Evolutionary conservation across 2,329 filamentous ascomycete species (phyloP).

Genomic region (Colletotrichum salicis): DNA sequence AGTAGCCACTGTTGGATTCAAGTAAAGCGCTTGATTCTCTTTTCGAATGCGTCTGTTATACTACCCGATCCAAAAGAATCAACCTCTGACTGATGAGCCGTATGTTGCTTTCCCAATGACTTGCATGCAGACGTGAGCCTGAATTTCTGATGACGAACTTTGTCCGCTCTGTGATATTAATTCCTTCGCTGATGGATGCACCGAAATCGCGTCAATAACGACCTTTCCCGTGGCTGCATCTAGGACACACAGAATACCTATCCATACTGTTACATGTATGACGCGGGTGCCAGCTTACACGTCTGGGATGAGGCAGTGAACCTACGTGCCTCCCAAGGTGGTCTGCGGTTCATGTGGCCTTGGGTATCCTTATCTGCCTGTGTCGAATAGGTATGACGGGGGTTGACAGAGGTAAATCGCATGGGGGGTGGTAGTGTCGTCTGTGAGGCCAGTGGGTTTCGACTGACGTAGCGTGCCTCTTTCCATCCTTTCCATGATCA

Average conservation of each 20-base stretch:
- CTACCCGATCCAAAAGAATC: background rate
- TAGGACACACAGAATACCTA: background rate
- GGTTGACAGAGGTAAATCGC: background rate
- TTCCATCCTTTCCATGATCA: constrained; percentile 1
- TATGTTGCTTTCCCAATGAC: background rate
- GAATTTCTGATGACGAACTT: constrained; percentile 20
- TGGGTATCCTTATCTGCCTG: constrained; percentile 10
- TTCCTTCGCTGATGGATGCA: constrained; percentile 9
- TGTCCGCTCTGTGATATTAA: constrained; percentile 20
- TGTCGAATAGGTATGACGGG: background rate
- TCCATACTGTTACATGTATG: constrained; percentile 32
- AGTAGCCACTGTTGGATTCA: background rate
- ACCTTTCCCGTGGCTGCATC: constrained; percentile 3
- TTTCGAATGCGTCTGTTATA: background rate
- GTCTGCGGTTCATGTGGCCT: constrained; percentile 14
- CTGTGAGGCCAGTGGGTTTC: constrained; percentile 16
- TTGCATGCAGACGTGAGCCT: constrained; percentile 25
- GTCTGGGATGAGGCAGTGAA: background rate
- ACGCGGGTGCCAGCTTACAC: constrained; percentile 28
- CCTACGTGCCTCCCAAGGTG: background rate
- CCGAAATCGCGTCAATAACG: constrained; percentile 18
- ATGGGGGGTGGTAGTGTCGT: constrained; percentile 14
- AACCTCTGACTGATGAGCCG: background rate
- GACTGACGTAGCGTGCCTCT: constrained; percentile 34
- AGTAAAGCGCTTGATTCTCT: constrained; percentile 11